Evolutionary conservation across 2,329 filamentous ascomycete genomes (phyloP), one percentile per base, ranked within the genome.

Genomic region (Pseudogymnoascus sp.): DNA sequence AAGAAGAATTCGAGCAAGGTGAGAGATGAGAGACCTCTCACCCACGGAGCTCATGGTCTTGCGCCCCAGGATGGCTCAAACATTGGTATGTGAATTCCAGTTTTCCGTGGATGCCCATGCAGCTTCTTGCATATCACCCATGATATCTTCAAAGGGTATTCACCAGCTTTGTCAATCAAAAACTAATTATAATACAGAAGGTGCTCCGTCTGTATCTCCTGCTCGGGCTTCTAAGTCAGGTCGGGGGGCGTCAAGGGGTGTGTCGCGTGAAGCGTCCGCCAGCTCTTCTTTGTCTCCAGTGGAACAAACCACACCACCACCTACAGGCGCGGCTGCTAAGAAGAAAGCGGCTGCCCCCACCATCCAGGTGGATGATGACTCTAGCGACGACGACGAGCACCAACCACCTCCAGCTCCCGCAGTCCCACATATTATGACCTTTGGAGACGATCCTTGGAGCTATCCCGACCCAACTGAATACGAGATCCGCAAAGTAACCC

Each of bases 381-480:
- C 37, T 70, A 67, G 57, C 12, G n/a, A 16, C 11, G 57, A 58
- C 8, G 70, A 81, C 41, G 81, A 82, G 41, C 84, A 83, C 72
- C 85, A 84, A 70, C 81, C 81, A 12, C 77, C 78, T 57, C 82
- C 83, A 5, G 82, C 83, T 1, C 81, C 84, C n/a, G 78, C 83
- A 6, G 75, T 87, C 22, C 82, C 84, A 5, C 66, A 70, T 54
- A 88, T 92, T 63, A 86, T 87, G 70, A 92, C 91, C 0, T 97
- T 97, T 73, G 93, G 93, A 63, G 87, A 93, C 38, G 92, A 97
- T 70, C 93, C 93, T 0, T 89, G 91, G 25, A 91, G 86, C n/a
- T 96, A 93, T 69, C 84, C 85, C 18, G 94, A 99, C 71, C 92
- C 92, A 1, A 96, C 93, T 36, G 82, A 97, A 58, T 99, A 99